Base-by-base conservation (phyloP, 257 asterid genomes). In the Parsonsia alboflavescens region DNA sequence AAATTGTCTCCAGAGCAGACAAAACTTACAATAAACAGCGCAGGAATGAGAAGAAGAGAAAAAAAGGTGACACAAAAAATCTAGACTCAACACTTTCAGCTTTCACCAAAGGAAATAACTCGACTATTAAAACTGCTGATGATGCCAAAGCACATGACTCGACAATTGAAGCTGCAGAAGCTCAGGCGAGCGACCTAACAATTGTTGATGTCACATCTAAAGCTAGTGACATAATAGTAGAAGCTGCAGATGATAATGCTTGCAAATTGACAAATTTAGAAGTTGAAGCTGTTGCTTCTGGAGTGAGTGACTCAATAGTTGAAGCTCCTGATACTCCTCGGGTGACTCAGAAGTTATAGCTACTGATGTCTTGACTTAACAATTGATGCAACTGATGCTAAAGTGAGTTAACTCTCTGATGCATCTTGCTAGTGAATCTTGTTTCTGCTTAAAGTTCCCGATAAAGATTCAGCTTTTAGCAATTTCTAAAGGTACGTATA, bases 1-100 rank as follows among this genome's bases (percentile, higher is more conserved):
- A 90, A 66, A 89, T 91, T 21, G 96, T 91, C 68, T 86, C 97
- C 61, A 78, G 74, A 73, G 97, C 96, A 22, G 98, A 91, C 78
- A 87, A 85, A 46, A 76, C 88, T 66, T 77, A 77, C 73, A 89
- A 73, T 70, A 85, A 82, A 82, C 80, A 80, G 66, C 75, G 26
- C 68, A 79, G 56, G 67, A 73, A 71, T 15, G 80, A 49, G 50
- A 83, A 83, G 83, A 89, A 79, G 87, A 80, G 81, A 57, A 82
- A 83, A 74, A 24, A n/a, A 22, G 76, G 41, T 16, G 68, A 73
- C 75, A 63, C 72, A 6, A 64, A 39, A 22, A 24, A 58, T 56
- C 73, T 54, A 33, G 74, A 50, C 26, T 62, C 81, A 42, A 45
- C 45, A 36, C 41, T 65, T 49, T 72, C 64, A 7, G 76, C 72